Evolutionary conservation across 768 basidiomycete species (phyloP).

Genomic region (Russula griseocarnosa): DNA sequence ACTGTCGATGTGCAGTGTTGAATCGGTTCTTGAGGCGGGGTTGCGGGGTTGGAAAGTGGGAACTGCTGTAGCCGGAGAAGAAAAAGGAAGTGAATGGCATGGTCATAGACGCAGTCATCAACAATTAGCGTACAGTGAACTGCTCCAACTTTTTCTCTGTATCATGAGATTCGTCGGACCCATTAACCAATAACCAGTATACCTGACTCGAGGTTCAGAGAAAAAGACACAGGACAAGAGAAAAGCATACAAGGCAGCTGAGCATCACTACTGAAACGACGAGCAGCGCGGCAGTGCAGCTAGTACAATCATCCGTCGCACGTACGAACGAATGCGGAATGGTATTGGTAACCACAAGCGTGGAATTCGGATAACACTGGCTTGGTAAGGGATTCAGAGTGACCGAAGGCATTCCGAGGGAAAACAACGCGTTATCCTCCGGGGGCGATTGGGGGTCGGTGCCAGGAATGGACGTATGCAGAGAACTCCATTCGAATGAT

Average conservation of each 20-base stretch:
- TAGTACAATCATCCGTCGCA: neutral
- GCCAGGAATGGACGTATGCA: neutral
- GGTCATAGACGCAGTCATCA: too few relatives aligned
- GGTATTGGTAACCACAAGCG: neutral
- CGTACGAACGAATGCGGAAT: neutral
- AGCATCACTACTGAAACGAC: constrained; percentile 14
- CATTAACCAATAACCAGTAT: constrained; percentile 4
- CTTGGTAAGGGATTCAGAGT: neutral
- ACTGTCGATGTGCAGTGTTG: neutral
- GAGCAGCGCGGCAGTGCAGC: neutral
- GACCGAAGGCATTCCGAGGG: neutral
- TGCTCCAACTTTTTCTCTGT: neutral
- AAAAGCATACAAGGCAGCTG: constrained; percentile 12
- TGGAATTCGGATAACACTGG: neutral
- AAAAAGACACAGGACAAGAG: neutral
- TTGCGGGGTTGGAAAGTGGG: neutral
- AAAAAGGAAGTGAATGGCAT: neutral
- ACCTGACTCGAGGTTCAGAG: constrained; percentile 15
- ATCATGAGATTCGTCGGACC: neutral
- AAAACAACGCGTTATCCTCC: neutral
- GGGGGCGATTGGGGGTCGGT: neutral
- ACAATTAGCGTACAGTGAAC: neutral
- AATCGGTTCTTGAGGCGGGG: neutral
- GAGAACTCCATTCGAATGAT: neutral
- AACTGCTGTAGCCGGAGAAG: neutral